Conservation (phyloP, 345 rosid species). For the Hypericum androsaemum region DNA sequence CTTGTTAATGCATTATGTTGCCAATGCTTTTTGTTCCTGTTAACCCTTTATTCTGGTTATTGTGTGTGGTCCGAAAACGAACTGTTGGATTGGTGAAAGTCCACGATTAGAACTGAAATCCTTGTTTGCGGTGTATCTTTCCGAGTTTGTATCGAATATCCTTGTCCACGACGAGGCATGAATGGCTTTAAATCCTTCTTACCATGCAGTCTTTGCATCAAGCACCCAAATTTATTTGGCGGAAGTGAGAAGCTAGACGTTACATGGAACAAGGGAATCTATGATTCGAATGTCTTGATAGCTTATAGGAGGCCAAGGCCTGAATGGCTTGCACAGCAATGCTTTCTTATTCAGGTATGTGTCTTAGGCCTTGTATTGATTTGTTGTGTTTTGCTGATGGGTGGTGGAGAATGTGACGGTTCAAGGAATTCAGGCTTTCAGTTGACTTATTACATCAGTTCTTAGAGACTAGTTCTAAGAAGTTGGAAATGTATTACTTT, state of each 20-base stretch:
- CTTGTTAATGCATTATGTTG: background rate
- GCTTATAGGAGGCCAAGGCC: constrained; percentile 92
- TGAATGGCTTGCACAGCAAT: constrained; percentile 83
- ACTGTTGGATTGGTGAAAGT: no score
- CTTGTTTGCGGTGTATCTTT: no score
- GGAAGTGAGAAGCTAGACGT: constrained; percentile 98
- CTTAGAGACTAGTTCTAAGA: no score
- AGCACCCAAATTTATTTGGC: constrained; percentile 92
- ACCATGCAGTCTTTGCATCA: constrained; percentile 64
- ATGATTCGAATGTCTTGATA: constrained; percentile 70
- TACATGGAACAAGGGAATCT: constrained; percentile 84
- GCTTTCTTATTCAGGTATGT: constrained; percentile 68
- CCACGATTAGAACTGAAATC: no score
- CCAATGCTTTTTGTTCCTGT: background rate
- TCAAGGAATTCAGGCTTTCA: background rate
- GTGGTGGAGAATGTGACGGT: background rate
- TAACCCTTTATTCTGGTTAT: background rate
- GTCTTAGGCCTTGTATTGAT: background rate
- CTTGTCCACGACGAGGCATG: background rate
- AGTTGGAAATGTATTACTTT: no score
- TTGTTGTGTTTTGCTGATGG: background rate
- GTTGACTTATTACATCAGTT: background rate
- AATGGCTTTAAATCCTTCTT: background rate
- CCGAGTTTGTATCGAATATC: no score
- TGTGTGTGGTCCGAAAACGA: no score